Evolutionary conservation across 2,329 filamentous ascomycete genomes (phyloP).

Genomic region (Nannizziopsis barbatae): DNA sequence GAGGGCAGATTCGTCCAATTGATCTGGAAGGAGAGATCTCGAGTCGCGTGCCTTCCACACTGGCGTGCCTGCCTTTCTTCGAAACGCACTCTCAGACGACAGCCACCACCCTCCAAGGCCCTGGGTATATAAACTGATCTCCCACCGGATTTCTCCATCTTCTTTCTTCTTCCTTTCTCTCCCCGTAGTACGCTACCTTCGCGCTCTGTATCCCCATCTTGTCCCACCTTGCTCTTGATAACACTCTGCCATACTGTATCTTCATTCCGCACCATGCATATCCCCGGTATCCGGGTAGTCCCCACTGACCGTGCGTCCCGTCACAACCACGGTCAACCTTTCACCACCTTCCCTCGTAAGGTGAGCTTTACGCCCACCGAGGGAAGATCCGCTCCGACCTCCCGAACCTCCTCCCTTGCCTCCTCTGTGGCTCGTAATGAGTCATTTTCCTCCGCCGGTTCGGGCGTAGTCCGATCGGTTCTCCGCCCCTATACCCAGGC

Average conservation of each 20-base stretch:
- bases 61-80: slow-evolving; percentile 9
- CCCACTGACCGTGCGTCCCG: slow-evolving; percentile 6
- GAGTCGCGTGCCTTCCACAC: no score
- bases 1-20: no score
- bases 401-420: not conserved
- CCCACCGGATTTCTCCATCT: slow-evolving; percentile 6
- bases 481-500: not conserved
- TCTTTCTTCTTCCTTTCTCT: slow-evolving; percentile 9
- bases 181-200: no score
- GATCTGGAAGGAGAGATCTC: no score
- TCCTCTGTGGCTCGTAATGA: slow-evolving; percentile 1
- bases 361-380: slow-evolving; percentile 5
- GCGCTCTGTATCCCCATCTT: no score
- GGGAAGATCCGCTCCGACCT: not conserved
- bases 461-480: not conserved
- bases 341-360: slow-evolving; percentile 1
- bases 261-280: not conserved
- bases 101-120: not conserved
- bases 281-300: slow-evolving; percentile 4
- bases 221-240: no score
- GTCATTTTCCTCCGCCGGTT: not conserved
- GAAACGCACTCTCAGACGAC: not conserved
- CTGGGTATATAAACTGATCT: slow-evolving; percentile 6
- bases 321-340: slow-evolving; percentile 1
- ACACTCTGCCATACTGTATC: no score